Base-by-base conservation (phyloP, 805 yeast species). In the Saccharomycopsis amapae region DNA sequence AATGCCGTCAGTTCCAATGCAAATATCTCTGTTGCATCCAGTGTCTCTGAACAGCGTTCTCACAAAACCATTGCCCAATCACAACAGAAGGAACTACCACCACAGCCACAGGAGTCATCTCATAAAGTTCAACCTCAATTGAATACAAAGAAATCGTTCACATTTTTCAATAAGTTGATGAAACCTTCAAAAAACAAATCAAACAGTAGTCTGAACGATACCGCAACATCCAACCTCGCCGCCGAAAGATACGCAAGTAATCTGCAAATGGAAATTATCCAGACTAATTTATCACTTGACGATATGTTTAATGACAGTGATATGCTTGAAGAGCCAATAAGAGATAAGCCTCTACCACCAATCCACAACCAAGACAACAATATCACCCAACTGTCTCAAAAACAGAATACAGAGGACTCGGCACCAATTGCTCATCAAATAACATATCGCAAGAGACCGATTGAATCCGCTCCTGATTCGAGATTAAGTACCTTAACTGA, bases 401-500 rank as follows among this genome's bases (percentile, higher is more conserved):
- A n/a, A n/a, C n/a, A n/a, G n/a, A n/a, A n/a, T n/a, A n/a, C n/a
- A n/a, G n/a, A n/a, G n/a, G n/a, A n/a, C n/a, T n/a, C n/a, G n/a
- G n/a, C n/a, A n/a, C n/a, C n/a, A n/a, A n/a, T n/a, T n/a, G n/a
- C n/a, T n/a, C n/a, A n/a, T n/a, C n/a, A n/a, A n/a, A n/a, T n/a
- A n/a, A n/a, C n/a, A n/a, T n/a, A n/a, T n/a, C n/a, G n/a, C n/a
- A n/a, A n/a, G n/a, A n/a, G n/a, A n/a, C n/a, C n/a, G n/a, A 31
- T 31, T 31, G 35, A 31, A n/a, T 6, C 28, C 17, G 19, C 22
- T 4, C 18, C 23, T 9, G 46, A 42, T 25, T 15, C 26, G 2
- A 20, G 45, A 23, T 41, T 45, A 24, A 45, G 49, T 35, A 41
- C 41, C 4, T 23, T 45, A 12, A 43, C 50, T 18, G 50, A 46